These are phyloP conservation scores for Ascochyta fabae DNA, from an alignment of 2,329 filamentous ascomycete genomes.

Conservation along the genomic window DNA sequence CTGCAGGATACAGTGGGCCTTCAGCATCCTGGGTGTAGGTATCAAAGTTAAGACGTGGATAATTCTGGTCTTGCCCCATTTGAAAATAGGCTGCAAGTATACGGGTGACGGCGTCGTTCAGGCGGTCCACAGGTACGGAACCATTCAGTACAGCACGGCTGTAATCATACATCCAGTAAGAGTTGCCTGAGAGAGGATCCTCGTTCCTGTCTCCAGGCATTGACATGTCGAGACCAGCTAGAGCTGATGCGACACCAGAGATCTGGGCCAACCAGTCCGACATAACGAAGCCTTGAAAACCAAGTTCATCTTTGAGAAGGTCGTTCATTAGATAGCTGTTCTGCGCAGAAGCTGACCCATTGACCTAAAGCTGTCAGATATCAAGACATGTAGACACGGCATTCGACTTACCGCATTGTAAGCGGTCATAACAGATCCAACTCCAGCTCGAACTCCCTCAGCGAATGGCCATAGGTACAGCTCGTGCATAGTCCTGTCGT, in stretches of 20 bases:
- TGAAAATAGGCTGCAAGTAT: constrained; percentile 88
- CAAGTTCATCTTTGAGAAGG: constrained; percentile 84
- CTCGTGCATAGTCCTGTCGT: constrained; percentile 77
- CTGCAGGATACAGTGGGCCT: constrained; percentile 46
- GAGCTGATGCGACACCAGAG: constrained; percentile 76
- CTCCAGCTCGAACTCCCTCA: constrained; percentile 76
- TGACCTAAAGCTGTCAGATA: constrained; percentile 42
- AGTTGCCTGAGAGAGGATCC: constrained; percentile 54
- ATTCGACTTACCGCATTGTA: constrained; percentile 61
- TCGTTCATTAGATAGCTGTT: constrained; percentile 84
- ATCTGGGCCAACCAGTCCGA: constrained; percentile 88
- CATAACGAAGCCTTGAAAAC: constrained; percentile 89
- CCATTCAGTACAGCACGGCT: constrained; percentile 80
- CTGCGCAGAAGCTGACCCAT: constrained; percentile 65
- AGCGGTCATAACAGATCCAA: constrained; percentile 82
- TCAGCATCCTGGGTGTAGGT: constrained; percentile 44
- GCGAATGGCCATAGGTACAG: constrained; percentile 88
- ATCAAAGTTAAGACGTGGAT: constrained; percentile 53
- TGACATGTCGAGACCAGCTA: constrained; percentile 84
- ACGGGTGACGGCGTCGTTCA: constrained; percentile 88
- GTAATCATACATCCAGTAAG: constrained; percentile 73
- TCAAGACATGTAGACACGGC: neutral
- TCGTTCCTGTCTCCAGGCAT: constrained; percentile 74
- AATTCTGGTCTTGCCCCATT: constrained; percentile 47
- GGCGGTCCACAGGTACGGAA: constrained; percentile 77